phyloP scores from a whole-genome alignment of 2,329 filamentous ascomycete species.

The Paraconiothyrium brasiliense region DNA sequence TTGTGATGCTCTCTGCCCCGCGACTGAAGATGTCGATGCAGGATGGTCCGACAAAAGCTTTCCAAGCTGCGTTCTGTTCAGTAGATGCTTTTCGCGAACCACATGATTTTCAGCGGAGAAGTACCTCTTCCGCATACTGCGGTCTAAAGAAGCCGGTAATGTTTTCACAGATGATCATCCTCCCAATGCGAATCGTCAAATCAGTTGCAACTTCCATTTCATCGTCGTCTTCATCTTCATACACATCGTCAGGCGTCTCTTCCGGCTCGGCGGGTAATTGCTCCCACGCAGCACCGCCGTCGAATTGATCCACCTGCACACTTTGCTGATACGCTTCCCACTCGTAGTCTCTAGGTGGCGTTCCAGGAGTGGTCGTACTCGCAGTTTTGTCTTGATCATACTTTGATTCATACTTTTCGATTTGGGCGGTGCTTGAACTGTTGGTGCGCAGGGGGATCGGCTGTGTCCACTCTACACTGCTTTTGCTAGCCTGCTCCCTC shows the following conservation, averaged over 20 bases:
- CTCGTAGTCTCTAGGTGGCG: slow-evolving; percentile 50
- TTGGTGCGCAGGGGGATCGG: slow-evolving; percentile 47
- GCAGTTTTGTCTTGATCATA: slow-evolving; percentile 38
- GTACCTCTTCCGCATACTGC: slow-evolving; percentile 53
- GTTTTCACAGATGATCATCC: slow-evolving; percentile 53
- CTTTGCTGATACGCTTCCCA: slow-evolving; percentile 52
- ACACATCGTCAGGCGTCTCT: slow-evolving; percentile 50
- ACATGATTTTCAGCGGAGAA: slow-evolving; percentile 21
- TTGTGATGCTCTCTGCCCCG: slow-evolving; percentile 47
- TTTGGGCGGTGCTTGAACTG: slow-evolving; percentile 30
- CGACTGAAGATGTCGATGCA: slow-evolving; percentile 41
- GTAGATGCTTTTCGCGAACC: slow-evolving; percentile 4
- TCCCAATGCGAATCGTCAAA: slow-evolving; percentile 49
- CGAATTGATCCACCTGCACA: slow-evolving; percentile 45
- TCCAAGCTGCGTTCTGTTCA: slow-evolving; percentile 42
- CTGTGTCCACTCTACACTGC: slow-evolving; percentile 48
- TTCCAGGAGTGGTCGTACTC: slow-evolving; percentile 47
- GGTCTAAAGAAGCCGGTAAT: slow-evolving; percentile 51
- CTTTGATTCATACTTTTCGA: slow-evolving; percentile 37
- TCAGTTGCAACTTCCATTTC: slow-evolving; percentile 51
- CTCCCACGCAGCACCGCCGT: slow-evolving; percentile 49
- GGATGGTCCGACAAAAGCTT: slow-evolving; percentile 49
- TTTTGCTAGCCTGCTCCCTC: slow-evolving; percentile 38
- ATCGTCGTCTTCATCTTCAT: slow-evolving; percentile 50
- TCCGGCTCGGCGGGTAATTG: slow-evolving; percentile 47